A percentile compares a stretch with the other conserved stretches of the same genome.
Conservation (phyloP, 345 rosid genomes). For the Bruguiera sexangula region DNA sequence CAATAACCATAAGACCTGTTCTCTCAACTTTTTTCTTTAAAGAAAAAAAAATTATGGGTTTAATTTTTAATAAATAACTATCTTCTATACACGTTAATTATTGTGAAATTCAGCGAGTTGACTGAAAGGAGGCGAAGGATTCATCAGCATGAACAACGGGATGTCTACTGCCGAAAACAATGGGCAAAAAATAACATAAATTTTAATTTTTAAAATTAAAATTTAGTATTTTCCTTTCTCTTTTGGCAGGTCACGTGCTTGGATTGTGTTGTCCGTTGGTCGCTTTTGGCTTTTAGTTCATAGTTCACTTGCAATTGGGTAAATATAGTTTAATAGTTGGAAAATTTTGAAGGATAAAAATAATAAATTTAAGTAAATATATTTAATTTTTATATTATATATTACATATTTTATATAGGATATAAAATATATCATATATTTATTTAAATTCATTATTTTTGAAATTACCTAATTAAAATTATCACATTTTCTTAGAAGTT, state of each 20-base stretch:
- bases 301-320: background rate
- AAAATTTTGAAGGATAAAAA: too few relatives aligned
- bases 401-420: too few relatives aligned
- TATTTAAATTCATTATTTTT: background rate
- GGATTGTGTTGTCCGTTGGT: slow-evolving; percentile 64
- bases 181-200: background rate
- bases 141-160: slow-evolving; percentile 34
- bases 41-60: too few relatives aligned
- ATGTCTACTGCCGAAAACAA: background rate
- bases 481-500: slow-evolving; percentile 39
- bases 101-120: slow-evolving; percentile 39
- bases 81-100: too few relatives aligned
- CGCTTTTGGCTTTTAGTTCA: slow-evolving; percentile 28
- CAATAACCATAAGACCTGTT: background rate
- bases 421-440: too few relatives aligned
- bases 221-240: too few relatives aligned
- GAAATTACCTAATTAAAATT: slow-evolving; percentile 2
- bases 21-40: background rate
- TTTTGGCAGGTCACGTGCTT: slow-evolving; percentile 81
- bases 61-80: too few relatives aligned
- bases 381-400: too few relatives aligned
- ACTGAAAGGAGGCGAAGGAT: slow-evolving; percentile 37
- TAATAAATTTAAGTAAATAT: too few relatives aligned
- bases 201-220: too few relatives aligned
- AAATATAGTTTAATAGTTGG: background rate